Percentiles rank a stretch among this genome's conserved stretches.
These are phyloP conservation scores for Amylocarpus encephaloides DNA, from an alignment of 2,329 filamentous ascomycete species.

Conservation along the genomic window DNA sequence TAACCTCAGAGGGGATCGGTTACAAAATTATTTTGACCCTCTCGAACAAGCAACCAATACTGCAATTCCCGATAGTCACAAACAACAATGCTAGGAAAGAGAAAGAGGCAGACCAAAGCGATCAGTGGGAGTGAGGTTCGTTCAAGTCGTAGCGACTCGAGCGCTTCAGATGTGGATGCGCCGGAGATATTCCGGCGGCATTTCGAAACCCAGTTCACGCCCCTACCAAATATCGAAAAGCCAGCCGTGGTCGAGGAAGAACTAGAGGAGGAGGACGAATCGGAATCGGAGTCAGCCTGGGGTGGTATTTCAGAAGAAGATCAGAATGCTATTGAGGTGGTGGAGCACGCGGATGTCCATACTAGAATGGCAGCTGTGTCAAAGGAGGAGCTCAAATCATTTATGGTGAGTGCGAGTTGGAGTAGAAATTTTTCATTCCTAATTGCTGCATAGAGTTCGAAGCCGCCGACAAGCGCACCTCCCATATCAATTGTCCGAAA, in stretches of 20 bases:
- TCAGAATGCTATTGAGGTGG: conserved; percentile 35
- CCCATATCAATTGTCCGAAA: conserved; percentile 26
- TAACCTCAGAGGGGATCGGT: not conserved
- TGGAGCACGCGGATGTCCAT: conserved; percentile 35
- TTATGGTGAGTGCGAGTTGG: conserved; percentile 52
- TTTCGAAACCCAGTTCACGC: conserved; percentile 84
- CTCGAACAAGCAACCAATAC: not conserved
- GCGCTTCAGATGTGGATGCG: conserved; percentile 42
- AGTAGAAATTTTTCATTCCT: conserved; percentile 5
- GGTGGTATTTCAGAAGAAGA: conserved; percentile 54
- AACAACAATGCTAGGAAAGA: conserved; percentile 38
- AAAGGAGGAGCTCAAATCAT: conserved; percentile 68
- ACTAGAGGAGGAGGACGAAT: conserved; percentile 30
- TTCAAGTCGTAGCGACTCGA: conserved; percentile 19
- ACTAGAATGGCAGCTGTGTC: conserved; percentile 40
- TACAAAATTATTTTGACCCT: conserved; percentile 10
- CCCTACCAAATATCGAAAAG: conserved; percentile 44
- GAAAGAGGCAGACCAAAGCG: conserved; percentile 39
- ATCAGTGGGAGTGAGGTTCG: conserved; percentile 16
- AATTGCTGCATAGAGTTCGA: conserved; percentile 25
- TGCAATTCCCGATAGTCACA: not conserved
- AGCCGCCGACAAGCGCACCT: conserved; percentile 21
- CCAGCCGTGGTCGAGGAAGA: conserved; percentile 13
- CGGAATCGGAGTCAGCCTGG: conserved; percentile 48
- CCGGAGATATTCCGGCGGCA: conserved; percentile 74